phyloP scores from a whole-genome alignment of 352 stramenopile species.

The Aphanomyces cochlioides region DNA sequence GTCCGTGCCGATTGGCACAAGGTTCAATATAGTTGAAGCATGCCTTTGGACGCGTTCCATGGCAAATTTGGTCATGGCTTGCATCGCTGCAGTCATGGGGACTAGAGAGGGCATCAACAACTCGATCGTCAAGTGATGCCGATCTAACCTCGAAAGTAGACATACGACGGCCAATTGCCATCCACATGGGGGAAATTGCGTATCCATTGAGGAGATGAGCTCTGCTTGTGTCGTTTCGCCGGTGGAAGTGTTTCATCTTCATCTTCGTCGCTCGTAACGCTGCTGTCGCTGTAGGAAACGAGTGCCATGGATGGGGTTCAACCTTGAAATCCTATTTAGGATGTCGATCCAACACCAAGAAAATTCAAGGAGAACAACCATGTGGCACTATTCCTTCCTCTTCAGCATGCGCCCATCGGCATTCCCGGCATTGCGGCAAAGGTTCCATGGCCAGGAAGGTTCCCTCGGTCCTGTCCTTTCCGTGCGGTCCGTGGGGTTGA shows the following conservation, averaged over 20 bases:
- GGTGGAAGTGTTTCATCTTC: neutral
- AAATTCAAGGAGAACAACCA: too few relatives aligned
- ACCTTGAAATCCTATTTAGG: too few relatives aligned
- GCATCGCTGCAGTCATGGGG: constrained; percentile 30
- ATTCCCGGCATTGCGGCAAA: too few relatives aligned
- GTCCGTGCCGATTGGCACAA: constrained; percentile 40
- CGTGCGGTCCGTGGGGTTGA: too few relatives aligned
- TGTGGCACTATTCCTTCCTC: too few relatives aligned
- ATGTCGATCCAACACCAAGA: too few relatives aligned
- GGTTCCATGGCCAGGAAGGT: too few relatives aligned
- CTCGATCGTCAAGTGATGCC: neutral
- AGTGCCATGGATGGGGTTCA: neutral
- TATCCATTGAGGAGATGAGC: constrained; percentile 41
- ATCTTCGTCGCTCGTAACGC: neutral
- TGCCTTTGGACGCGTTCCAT: constrained; percentile 43
- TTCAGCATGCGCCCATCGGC: too few relatives aligned
- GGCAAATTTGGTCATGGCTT: constrained; percentile 31
- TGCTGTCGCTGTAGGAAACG: constrained; percentile 23
- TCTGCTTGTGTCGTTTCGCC: constrained; percentile 43
- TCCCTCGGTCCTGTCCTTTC: too few relatives aligned
- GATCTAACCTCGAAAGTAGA: constrained; percentile 32
- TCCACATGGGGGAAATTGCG: constrained; percentile 69
- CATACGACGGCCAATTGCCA: constrained; percentile 79
- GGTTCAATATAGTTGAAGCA: constrained; percentile 20
- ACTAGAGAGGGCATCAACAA: neutral